A percentile compares a stretch with the other conserved stretches of the same genome.
Evolutionary conservation across 805 yeast genomes (phyloP).

Genomic region (Candida jianshihensis): DNA sequence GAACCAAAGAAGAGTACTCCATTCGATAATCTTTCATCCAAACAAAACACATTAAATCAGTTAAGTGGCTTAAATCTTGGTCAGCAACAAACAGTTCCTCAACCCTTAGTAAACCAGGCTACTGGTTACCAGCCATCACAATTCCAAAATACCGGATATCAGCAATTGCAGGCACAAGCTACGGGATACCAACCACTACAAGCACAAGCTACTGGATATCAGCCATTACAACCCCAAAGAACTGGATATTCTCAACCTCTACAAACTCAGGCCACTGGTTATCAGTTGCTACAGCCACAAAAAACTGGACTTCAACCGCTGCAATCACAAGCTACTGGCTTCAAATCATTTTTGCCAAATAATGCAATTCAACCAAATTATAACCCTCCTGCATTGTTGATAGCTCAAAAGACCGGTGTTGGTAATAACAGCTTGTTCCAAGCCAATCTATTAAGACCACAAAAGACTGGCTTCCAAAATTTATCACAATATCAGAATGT

Average conservation of each 20-base stretch:
- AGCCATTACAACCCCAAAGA: constrained; percentile 26
- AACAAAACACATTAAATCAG: constrained; percentile 27
- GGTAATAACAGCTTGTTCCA: constrained; percentile 35
- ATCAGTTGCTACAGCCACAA: constrained; percentile 22
- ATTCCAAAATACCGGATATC: constrained; percentile 24
- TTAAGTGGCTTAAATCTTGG: constrained; percentile 27
- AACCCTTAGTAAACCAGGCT: constrained; percentile 7
- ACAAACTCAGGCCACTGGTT: constrained; percentile 19
- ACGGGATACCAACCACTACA: constrained; percentile 28
- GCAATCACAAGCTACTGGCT: constrained; percentile 38
- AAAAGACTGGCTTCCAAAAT: constrained; percentile 24
- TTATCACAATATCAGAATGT: constrained; percentile 22
- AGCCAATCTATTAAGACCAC: constrained; percentile 25
- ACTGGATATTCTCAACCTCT: constrained; percentile 29
- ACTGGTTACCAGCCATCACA: constrained; percentile 22
- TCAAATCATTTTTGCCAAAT: constrained; percentile 23
- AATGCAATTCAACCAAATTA: constrained; percentile 17
- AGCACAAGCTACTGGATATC: constrained; percentile 21
- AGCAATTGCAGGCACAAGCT: constrained; percentile 24
- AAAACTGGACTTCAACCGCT: constrained; percentile 37
- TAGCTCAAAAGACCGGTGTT: constrained; percentile 60
- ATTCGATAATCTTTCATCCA: constrained; percentile 29
- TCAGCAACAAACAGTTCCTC: constrained; percentile 18
- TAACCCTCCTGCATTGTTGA: constrained; percentile 31
- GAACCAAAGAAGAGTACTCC: constrained; percentile 28